Conservation (phyloP, 106 monocot genomes). For the Allium cepa region DNA sequence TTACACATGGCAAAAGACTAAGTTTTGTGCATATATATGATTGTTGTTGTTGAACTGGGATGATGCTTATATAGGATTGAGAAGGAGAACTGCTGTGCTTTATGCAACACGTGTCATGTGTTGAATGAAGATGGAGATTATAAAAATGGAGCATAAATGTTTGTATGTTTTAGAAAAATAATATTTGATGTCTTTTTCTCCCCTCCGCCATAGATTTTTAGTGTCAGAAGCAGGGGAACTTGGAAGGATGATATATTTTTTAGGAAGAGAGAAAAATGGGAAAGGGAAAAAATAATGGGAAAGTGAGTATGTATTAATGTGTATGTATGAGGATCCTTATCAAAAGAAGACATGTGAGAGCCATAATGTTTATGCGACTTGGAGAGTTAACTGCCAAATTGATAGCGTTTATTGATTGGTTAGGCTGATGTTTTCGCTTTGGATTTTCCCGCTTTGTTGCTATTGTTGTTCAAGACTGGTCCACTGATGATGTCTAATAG, state of each 20-base stretch:
- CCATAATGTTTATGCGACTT: constrained; percentile 7
- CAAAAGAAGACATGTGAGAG: background rate
- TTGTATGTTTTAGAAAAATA: no score
- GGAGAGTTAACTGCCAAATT: constrained; percentile 10
- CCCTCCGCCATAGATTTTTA: background rate
- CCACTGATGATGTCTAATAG: no score
- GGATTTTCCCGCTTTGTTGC: background rate
- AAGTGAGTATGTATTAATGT: no score
- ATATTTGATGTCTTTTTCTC: no score
- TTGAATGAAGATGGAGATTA: background rate
- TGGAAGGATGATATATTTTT: background rate
- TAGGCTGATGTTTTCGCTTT: background rate
- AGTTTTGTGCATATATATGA: background rate
- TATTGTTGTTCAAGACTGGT: no score
- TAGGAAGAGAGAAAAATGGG: background rate
- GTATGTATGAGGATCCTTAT: no score
- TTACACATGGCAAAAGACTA: constrained; percentile 9
- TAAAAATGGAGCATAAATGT: background rate
- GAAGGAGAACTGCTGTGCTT: background rate
- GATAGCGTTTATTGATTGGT: constrained; percentile 8
- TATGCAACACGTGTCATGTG: constrained; percentile 5
- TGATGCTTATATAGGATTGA: background rate
- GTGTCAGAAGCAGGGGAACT: background rate
- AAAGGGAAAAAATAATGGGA: no score
- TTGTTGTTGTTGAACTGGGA: background rate